Base-by-base conservation (phyloP, 345 rosid genomes). In the Gossypium anomalum region DNA sequence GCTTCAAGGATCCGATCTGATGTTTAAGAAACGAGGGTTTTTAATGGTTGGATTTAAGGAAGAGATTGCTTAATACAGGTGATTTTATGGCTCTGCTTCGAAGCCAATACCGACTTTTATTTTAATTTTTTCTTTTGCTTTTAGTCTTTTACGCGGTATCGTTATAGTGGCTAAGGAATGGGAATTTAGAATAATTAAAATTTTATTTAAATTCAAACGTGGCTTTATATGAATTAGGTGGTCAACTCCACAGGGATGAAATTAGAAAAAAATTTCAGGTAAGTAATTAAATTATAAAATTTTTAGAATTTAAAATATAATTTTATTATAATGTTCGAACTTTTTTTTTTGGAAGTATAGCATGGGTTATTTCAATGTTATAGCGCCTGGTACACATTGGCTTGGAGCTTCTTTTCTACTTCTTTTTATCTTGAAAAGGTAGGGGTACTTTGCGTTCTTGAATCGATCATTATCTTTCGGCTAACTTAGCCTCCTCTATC, bases 81-180 rank as follows among this genome's bases (percentile, higher is more conserved):
- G 16, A 14, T 20, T 71, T 52, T 56, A 51, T 52, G 25, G 73
- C 73, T 67, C 58, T 14, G 62, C 62, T 2, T 13, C 62, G 62
- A 22, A 58, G 62, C 15, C 25, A 20, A 56, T 56, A 20, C 60
- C 62, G 29, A 22, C 62, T 58, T 22, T 19, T 52, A 5, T 19
- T 56, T 58, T 70, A 34, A 4, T 34, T 34, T 34, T 34, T 34
- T 6, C 7, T 34, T 34, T 34, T 4, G 41, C 41, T 34, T 34
- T 34, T 34, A 19, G 67, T 65, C 41, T 71, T 45, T 73, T 27
- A 74, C 80, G 82, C 80, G 82, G 70, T 75, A 47, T 52, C 3
- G 63, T 56, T 19, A 5, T 41, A 64, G 77, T 73, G 61, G 79
- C 72, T 61, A 5, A 53, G 75, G 73, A n/a, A 73, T 67, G 38